Percentiles rank a stretch among this genome's conserved stretches.
These are phyloP conservation scores for Trametes versicolor DNA, from an alignment of 1,284 basidiomycete genomes.

Conservation along the genomic window DNA sequence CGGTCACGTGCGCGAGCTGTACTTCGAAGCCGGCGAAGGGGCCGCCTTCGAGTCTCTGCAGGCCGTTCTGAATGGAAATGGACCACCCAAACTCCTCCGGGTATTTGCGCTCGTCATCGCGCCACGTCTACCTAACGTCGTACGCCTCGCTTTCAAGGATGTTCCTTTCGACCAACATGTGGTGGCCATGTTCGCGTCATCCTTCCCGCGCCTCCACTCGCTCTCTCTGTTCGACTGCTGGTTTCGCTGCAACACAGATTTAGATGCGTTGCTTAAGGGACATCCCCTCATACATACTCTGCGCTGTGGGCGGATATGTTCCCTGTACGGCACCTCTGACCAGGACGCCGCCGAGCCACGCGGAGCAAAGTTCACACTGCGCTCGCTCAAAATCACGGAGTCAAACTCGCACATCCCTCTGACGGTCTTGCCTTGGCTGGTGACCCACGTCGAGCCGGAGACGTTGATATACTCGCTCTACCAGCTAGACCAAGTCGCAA, in stretches of 20 bases:
- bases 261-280: constrained; percentile 22
- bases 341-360: not conserved
- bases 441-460: constrained; percentile 23
- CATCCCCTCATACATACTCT: constrained; percentile 28
- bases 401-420: constrained; percentile 31
- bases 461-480: constrained; percentile 30
- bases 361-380: constrained; percentile 14
- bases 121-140: constrained; percentile 21
- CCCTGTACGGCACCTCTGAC: constrained; percentile 15
- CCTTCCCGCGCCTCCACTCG: constrained; percentile 23
- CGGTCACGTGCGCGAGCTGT: constrained; percentile 24
- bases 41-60: constrained; percentile 16
- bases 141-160: constrained; percentile 25
- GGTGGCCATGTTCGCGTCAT: constrained; percentile 18
- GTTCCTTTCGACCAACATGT: constrained; percentile 22
- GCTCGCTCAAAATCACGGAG: constrained; percentile 30
- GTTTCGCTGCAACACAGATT: constrained; percentile 28
- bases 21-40: constrained; percentile 19
- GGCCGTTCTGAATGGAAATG: constrained; percentile 6
- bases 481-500: constrained; percentile 28
- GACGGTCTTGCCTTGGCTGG: constrained; percentile 32
- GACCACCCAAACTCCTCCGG: constrained; percentile 10
- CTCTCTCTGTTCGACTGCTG: constrained; percentile 34
- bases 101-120: constrained; percentile 25
- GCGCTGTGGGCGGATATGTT: constrained; percentile 30